Conservation (phyloP, 108 stramenopile species). For the Cylindrotheca fusiformis region DNA sequence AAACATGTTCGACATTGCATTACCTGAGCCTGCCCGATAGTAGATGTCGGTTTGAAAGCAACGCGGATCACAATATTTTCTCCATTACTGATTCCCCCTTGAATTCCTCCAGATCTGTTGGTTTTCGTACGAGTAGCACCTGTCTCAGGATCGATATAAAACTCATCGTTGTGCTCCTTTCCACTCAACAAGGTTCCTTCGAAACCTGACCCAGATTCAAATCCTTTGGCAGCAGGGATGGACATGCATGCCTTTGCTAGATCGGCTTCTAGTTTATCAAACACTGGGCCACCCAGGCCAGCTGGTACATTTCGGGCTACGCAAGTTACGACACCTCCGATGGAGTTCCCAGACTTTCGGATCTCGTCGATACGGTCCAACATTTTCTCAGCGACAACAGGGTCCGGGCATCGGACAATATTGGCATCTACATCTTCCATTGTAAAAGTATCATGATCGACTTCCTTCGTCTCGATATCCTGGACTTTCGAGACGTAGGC, state of each 20-base stretch:
- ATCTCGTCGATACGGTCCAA: conserved; percentile 93
- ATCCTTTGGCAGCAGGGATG: conserved; percentile 98
- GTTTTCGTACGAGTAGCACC: conserved; percentile 92
- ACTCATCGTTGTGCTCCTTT: conserved; percentile 98
- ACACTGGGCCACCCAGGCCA: conserved; percentile 94
- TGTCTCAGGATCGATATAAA: conserved; percentile 92
- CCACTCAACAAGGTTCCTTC: conserved; percentile 92
- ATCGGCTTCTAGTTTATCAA: conserved; percentile 99
- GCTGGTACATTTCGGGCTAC: conserved; percentile 93
- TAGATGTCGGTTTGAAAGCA: conserved; percentile 97
- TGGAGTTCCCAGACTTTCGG: conserved; percentile 90
- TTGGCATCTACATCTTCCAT: conserved; percentile 95
- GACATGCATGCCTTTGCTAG: conserved; percentile 99
- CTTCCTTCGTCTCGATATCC: conserved; percentile 77
- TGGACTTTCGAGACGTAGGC: conserved; percentile 92
- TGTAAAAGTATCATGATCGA: conserved; percentile 88
- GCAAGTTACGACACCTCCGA: conserved; percentile 97
- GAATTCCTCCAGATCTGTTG: conserved; percentile 97
- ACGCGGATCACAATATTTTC: conserved; percentile 94
- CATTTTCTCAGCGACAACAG: conserved; percentile 82
- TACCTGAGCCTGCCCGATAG: conserved; percentile 92
- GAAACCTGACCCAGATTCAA: conserved; percentile 98
- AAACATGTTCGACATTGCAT: conserved; percentile 7
- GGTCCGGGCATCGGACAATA: conserved; percentile 95
- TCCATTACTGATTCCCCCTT: conserved; percentile 98